A percentile compares a stretch with the other conserved stretches of the same genome.
Conservation (phyloP, 2,329 filamentous ascomycete genomes). For the Aspergillus persii region DNA sequence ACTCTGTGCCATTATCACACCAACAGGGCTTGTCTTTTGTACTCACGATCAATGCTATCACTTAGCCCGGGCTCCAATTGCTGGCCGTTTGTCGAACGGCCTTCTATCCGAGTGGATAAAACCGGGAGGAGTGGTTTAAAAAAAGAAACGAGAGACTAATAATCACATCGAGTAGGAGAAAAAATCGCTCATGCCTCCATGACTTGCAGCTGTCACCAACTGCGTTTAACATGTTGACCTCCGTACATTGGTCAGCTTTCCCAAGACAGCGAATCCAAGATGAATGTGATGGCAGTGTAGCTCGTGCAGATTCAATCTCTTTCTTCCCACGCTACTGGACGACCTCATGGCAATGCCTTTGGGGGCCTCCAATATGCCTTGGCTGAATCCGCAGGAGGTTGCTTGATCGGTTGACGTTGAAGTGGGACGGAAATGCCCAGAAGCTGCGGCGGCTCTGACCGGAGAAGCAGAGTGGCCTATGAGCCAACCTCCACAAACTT, state of each 20-base stretch:
- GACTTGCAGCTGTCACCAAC: conserved; percentile 28
- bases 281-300: conserved; percentile 21
- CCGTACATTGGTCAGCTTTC: conserved; percentile 17
- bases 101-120: neutral
- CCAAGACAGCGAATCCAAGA: conserved; percentile 8
- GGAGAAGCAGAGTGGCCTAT: conserved; percentile 14
- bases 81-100: neutral
- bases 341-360: neutral
- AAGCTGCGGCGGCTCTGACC: conserved; percentile 17
- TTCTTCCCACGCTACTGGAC: conserved; percentile 3
- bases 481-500: conserved; percentile 10
- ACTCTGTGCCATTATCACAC: conserved; percentile 11
- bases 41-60: conserved; percentile 2
- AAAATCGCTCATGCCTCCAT: neutral
- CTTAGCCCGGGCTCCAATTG: neutral
- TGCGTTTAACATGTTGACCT: conserved; percentile 20
- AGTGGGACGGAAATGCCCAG: conserved; percentile 15
- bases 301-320: conserved; percentile 21
- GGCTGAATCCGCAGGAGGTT: conserved; percentile 6
- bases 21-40: conserved; percentile 2
- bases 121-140: neutral
- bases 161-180: neutral
- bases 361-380: conserved; percentile 10
- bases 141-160: neutral
- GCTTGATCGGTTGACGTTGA: conserved; percentile 9